A percentile compares a stretch with the other conserved stretches of the same genome.
phyloP scores from a whole-genome alignment of 2,329 filamentous ascomycete genomes.

The Alternaria tenuissima region DNA sequence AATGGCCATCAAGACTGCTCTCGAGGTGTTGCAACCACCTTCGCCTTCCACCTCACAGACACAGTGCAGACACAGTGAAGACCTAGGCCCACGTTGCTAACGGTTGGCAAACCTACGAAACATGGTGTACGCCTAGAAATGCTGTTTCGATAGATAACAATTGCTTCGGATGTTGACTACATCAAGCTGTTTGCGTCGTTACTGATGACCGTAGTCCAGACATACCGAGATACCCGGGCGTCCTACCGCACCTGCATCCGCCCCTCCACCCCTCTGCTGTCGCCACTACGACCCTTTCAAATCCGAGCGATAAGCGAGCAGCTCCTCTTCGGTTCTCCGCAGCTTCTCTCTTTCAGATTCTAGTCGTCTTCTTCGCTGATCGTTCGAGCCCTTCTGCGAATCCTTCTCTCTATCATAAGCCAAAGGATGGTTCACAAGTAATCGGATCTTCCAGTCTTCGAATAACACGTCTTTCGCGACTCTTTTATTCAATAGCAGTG shows the following conservation, averaged over 20 bases:
- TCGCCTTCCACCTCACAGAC: neutral
- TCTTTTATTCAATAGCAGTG: slow-evolving; percentile 1
- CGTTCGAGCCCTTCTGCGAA: slow-evolving; percentile 3
- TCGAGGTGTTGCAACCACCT: neutral
- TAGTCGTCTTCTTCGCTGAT: slow-evolving; percentile 7
- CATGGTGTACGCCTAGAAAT: neutral
- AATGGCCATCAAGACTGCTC: neutral
- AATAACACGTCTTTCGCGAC: slow-evolving; percentile 4
- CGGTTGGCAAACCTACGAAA: neutral
- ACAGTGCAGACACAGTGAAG: neutral
- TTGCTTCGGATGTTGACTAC: neutral
- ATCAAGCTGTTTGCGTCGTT: neutral
- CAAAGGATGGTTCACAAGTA: slow-evolving; percentile 5
- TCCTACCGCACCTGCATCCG: neutral
- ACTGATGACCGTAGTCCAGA: neutral
- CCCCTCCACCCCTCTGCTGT: neutral
- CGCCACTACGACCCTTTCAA: neutral
- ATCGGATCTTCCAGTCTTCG: slow-evolving; percentile 5
- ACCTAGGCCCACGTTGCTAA: neutral
- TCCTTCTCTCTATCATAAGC: slow-evolving; percentile 10
- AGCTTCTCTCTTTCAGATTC: slow-evolving; percentile 4
- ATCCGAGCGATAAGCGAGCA: slow-evolving; percentile 6
- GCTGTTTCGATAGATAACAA: neutral
- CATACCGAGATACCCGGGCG: neutral
- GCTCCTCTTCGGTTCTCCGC: neutral